Evolutionary conservation across 805 yeast genomes (phyloP).

Genomic region (Yamadazyma insecticola): DNA sequence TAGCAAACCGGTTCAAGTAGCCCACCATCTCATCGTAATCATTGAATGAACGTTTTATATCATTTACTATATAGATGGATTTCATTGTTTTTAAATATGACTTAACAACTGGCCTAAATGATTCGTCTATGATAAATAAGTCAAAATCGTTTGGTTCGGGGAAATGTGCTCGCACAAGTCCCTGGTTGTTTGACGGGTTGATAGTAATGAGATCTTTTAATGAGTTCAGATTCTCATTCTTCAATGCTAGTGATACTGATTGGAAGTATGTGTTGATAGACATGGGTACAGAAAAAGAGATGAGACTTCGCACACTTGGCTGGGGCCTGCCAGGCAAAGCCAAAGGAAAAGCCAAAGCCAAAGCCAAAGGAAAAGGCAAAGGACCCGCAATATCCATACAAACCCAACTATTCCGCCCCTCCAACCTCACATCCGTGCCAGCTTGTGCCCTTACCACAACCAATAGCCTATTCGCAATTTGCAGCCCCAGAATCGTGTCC

Average conservation of each 20-base stretch:
- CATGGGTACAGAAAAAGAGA: too few species aligned
- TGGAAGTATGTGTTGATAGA: too few species aligned
- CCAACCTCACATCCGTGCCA: too few species aligned
- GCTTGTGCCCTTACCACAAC: too few species aligned
- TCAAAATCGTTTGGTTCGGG: conserved; percentile 38
- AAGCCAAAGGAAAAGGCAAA: too few species aligned
- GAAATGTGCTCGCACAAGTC: conserved; percentile 25
- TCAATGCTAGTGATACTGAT: conserved; percentile 4
- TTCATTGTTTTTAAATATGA: conserved; percentile 32
- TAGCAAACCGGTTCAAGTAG: conserved; percentile 49
- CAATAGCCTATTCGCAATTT: too few species aligned
- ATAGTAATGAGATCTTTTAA: conserved; percentile 13
- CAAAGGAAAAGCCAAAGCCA: too few species aligned
- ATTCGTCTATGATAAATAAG: conserved; percentile 31
- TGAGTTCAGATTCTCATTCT: conserved; percentile 1
- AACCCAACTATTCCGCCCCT: too few species aligned
- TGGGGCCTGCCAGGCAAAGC: too few species aligned
- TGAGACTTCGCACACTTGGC: too few species aligned
- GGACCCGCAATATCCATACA: too few species aligned
- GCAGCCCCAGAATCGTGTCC: too few species aligned
- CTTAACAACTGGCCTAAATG: conserved; percentile 29
- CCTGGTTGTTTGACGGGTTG: conserved; percentile 37
- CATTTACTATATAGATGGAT: conserved; percentile 26
- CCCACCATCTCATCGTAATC: conserved; percentile 40
- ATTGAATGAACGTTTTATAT: conserved; percentile 27